phyloP scores from a whole-genome alignment of 164 flowering plant genomes.

The Cinnamomum micranthum region DNA sequence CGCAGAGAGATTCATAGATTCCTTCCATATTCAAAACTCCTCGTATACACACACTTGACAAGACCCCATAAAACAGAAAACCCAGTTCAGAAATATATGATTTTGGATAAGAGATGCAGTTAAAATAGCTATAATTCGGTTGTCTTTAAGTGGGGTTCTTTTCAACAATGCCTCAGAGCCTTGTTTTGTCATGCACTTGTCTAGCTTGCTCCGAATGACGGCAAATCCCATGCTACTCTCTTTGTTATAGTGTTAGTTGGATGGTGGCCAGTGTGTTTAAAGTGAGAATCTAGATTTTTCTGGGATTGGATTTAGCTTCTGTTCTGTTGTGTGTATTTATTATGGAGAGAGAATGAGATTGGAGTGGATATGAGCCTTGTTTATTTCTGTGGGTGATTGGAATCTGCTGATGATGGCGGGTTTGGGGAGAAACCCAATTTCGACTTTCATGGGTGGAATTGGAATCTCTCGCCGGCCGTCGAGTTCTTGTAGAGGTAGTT shows the following conservation, averaged over 20 bases:
- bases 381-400: conserved; percentile 7
- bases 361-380: conserved; percentile 10
- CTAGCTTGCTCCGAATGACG: conserved; percentile 26
- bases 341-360: conserved; percentile 7
- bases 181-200: conserved; percentile 8
- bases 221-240: conserved; percentile 15
- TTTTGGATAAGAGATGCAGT: neutral
- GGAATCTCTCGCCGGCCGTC: conserved; percentile 1
- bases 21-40: neutral
- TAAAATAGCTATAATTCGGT: neutral
- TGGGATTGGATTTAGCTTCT: neutral
- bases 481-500: conserved; percentile 11
- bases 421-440: conserved; percentile 12
- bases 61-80: neutral
- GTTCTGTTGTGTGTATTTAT: conserved; percentile 1
- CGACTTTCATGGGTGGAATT: conserved; percentile 5
- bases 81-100: neutral
- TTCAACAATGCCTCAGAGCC: neutral
- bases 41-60: neutral
- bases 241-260: conserved; percentile 16
- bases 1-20: neutral
- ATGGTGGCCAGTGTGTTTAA: neutral
- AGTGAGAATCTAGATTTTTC: neutral
- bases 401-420: conserved; percentile 11
- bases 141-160: neutral